Conservation (phyloP, 2,329 filamentous ascomycete species). For the Aspergillus calidoustus region DNA sequence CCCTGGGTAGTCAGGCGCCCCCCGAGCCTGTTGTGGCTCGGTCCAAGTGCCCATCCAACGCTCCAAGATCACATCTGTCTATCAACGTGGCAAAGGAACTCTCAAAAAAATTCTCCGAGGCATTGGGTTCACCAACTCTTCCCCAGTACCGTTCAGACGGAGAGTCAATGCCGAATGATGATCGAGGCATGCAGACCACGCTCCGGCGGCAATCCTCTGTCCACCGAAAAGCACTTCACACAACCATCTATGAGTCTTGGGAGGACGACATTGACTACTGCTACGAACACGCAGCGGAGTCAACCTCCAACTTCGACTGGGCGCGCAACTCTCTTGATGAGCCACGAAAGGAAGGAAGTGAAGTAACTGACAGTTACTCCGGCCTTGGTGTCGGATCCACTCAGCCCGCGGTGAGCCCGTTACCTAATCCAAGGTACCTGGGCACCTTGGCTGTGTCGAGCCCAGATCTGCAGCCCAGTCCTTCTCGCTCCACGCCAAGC, state of each 20-base stretch:
- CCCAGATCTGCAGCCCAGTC: conserved; percentile 40
- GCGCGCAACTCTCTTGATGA: conserved; percentile 44
- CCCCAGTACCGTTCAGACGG: conserved; percentile 31
- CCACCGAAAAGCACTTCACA: conserved; percentile 28
- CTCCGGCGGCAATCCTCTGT: conserved; percentile 23
- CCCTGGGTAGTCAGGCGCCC: conserved; percentile 25
- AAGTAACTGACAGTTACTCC: conserved; percentile 20
- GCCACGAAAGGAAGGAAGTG: conserved; percentile 23
- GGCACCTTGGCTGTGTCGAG: conserved; percentile 33
- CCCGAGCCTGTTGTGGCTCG: conserved; percentile 14
- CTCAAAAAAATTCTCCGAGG: conserved; percentile 50
- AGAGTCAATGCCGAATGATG: conserved; percentile 21
- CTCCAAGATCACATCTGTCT: conserved; percentile 36
- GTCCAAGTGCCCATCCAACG: conserved; percentile 16
- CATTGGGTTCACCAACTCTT: conserved; percentile 48
- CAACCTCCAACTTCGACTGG: conserved; percentile 66
- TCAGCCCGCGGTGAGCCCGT: conserved; percentile 18
- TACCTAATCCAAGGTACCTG: conserved; percentile 29
- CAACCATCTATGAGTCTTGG: conserved; percentile 54
- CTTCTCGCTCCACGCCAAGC: conserved; percentile 35
- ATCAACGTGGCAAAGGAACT: conserved; percentile 38
- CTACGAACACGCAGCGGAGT: conserved; percentile 65
- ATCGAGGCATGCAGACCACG: conserved; percentile 21
- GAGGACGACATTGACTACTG: conserved; percentile 67
- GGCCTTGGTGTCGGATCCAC: conserved; percentile 17